A percentile compares a stretch with the other conserved stretches of the same genome.
Conservation (phyloP, 345 rosid genomes). For the Populus euphratica region DNA sequence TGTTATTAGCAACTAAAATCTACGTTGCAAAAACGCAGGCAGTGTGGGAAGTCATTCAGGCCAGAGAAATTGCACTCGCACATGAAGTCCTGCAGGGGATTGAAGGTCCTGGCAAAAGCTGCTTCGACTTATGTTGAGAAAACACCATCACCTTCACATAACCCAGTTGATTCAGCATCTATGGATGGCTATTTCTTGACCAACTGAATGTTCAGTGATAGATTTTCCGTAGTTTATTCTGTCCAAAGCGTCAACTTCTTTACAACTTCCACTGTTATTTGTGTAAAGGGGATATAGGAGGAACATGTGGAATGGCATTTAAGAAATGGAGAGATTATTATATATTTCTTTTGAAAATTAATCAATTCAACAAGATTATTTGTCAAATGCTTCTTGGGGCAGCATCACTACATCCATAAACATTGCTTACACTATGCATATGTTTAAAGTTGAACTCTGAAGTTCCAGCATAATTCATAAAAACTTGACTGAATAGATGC, state of each 20-base stretch:
- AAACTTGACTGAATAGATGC: neutral
- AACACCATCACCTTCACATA: neutral
- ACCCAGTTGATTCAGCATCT: neutral
- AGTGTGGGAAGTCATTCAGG: conserved; percentile 64
- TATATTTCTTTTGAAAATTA: neutral
- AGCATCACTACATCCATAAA: neutral
- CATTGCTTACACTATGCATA: neutral
- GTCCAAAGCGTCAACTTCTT: neutral
- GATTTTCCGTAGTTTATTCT: neutral
- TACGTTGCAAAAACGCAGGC: conserved; percentile 41
- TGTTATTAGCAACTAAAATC: neutral
- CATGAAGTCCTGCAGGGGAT: conserved; percentile 66
- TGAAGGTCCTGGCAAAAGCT: conserved; percentile 30
- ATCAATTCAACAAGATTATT: neutral
- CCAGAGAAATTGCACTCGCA: conserved; percentile 74
- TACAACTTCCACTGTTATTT: neutral
- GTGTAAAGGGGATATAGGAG: neutral
- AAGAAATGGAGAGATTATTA: neutral
- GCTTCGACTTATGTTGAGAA: conserved; percentile 14
- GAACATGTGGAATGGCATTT: neutral
- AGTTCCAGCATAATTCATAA: neutral
- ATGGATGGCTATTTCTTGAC: conserved; percentile 20
- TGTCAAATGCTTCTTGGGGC: neutral
- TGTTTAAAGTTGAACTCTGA: neutral
- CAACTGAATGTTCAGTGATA: conserved; percentile 1